Evolutionary conservation across 306 rosid genomes (phyloP).

Genomic region (Alnus rubra): DNA sequence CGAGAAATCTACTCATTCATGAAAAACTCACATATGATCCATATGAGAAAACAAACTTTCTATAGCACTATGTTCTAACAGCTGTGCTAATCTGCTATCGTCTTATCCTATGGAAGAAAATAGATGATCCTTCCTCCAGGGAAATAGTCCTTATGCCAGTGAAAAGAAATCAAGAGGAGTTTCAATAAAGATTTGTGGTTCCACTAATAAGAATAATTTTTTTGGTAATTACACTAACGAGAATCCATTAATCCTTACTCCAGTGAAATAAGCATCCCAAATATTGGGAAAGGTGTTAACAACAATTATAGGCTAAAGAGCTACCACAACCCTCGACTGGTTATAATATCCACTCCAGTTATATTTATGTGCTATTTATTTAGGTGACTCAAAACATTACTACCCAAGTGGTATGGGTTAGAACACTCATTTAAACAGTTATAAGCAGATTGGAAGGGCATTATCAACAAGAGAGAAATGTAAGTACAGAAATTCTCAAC

Average conservation of each 20-base stretch:
- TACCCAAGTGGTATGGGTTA: not conserved
- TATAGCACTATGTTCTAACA: too few relatives aligned
- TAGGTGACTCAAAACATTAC: not conserved
- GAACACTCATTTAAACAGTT: not conserved
- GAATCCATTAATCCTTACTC: not conserved
- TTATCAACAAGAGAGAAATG: conserved; percentile 5
- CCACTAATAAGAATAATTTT: not conserved
- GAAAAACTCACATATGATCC: not conserved
- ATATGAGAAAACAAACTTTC: not conserved
- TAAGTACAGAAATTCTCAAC: not conserved
- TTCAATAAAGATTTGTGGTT: not conserved
- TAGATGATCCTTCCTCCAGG: not conserved
- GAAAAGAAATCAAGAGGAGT: not conserved
- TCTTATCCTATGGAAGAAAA: not conserved
- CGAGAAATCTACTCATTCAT: not conserved
- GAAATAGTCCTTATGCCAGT: not conserved
- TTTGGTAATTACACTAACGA: not conserved
- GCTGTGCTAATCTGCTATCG: not conserved
- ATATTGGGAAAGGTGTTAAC: not conserved
- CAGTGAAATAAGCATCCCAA: not conserved
- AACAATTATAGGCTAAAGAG: too few relatives aligned
- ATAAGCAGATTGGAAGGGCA: not conserved
- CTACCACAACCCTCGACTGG: too few relatives aligned
- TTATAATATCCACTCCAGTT: not conserved
- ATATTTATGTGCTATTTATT: not conserved